Percentiles rank a stretch among this genome's conserved stretches.
Conservation (phyloP, 202 grass and related monocot genomes). For the Zizania palustris region DNA sequence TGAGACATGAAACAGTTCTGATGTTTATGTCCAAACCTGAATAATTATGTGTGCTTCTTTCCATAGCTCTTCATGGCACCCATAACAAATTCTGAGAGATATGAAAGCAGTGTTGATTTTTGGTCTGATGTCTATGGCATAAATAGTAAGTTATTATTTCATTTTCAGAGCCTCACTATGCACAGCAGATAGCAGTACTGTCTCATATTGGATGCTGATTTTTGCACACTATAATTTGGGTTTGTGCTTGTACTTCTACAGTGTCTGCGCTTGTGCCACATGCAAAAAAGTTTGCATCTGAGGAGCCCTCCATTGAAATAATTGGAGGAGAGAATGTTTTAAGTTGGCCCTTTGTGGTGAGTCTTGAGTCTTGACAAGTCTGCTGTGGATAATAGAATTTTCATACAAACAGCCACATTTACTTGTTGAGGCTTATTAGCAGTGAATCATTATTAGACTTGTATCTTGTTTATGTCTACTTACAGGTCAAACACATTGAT, state of each 20-base stretch:
- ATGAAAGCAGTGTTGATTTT: conserved; percentile 79
- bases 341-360: conserved; percentile 89
- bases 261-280: conserved; percentile 87
- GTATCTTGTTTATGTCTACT: conserved; percentile 25
- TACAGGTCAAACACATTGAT: conserved; percentile 81
- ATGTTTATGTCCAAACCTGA: not conserved
- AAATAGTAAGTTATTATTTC: conserved; percentile 63
- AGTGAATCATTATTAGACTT: conserved; percentile 25
- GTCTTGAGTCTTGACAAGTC: conserved; percentile 50
- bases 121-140: conserved; percentile 94
- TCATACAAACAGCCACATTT: conserved; percentile 23
- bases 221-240: conserved; percentile 12
- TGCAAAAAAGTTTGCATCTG: conserved; percentile 83
- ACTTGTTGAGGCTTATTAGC: conserved; percentile 23
- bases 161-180: conserved; percentile 9
- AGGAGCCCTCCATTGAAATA: conserved; percentile 81
- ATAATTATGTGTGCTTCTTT: conserved; percentile 38
- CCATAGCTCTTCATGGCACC: conserved; percentile 87
- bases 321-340: conserved; percentile 88
- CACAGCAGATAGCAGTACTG: not conserved
- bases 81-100: conserved; percentile 87
- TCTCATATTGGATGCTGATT: not conserved
- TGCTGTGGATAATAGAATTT: conserved; percentile 12
- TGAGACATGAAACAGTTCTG: no score
- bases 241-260: conserved; percentile 36